Evolutionary conservation across 2,329 filamentous ascomycete species (phyloP).

Genomic region (Chaetomiaceae sp.): DNA sequence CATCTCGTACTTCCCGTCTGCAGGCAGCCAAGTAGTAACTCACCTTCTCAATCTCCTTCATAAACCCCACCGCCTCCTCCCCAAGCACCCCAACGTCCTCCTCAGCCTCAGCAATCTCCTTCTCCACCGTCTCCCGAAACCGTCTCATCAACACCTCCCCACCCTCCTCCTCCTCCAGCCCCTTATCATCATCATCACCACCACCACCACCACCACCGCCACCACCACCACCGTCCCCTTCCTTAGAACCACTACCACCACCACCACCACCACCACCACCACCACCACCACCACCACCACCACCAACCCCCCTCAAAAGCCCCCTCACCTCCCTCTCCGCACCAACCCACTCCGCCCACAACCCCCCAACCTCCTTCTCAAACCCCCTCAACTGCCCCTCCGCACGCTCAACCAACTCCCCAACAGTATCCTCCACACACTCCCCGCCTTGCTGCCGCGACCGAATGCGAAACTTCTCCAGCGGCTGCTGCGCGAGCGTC

Average conservation of each 20-base stretch:
- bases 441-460: constrained; percentile 3
- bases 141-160: constrained; percentile 7
- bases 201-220: neutral
- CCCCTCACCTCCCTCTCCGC: constrained; percentile 17
- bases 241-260: no score
- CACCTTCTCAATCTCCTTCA: constrained; percentile 23
- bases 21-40: neutral
- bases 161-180: constrained; percentile 4
- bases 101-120: constrained; percentile 18
- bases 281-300: constrained; percentile 4
- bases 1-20: neutral
- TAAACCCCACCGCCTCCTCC: constrained; percentile 12
- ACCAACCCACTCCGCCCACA: constrained; percentile 21
- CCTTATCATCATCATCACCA: no score
- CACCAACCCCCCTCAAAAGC: no score
- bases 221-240: no score
- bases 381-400: constrained; percentile 8
- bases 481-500: constrained; percentile 8
- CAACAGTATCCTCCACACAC: constrained; percentile 5
- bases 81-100: constrained; percentile 13
- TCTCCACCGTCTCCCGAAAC: constrained; percentile 12
- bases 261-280: neutral
- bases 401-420: constrained; percentile 7
- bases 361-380: constrained; percentile 11
- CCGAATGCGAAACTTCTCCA: constrained; percentile 15